These are phyloP conservation scores for Xylariales sp. DNA, from an alignment of 2,329 filamentous ascomycete species.

Conservation along the genomic window DNA sequence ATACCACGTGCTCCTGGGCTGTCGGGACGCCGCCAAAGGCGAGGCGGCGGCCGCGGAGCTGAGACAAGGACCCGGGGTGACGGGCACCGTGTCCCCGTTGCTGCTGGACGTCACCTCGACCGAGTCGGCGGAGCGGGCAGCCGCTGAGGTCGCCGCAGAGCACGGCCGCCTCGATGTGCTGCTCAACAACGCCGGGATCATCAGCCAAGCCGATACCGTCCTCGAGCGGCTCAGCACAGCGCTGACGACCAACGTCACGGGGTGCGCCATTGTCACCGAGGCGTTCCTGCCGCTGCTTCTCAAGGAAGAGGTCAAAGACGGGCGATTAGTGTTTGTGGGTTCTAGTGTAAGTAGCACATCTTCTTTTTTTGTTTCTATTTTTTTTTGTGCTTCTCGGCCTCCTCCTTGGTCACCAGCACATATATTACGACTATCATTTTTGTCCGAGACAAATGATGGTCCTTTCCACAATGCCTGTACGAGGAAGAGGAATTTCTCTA, in stretches of 20 bases:
- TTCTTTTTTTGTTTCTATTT: neutral
- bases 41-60: slow-evolving; percentile 3
- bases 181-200: slow-evolving; percentile 1
- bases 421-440: neutral
- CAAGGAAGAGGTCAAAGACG: neutral
- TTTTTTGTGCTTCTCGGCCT: neutral
- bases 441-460: neutral
- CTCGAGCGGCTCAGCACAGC: slow-evolving; percentile 1
- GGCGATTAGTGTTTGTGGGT: slow-evolving; percentile 8
- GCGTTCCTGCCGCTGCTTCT: slow-evolving; percentile 8
- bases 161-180: neutral
- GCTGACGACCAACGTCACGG: slow-evolving; percentile 9
- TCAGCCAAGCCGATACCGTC: neutral
- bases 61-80: neutral
- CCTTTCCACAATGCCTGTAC: neutral
- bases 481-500: neutral
- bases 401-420: neutral
- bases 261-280: slow-evolving; percentile 6
- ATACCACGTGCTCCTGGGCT: slow-evolving; percentile 5
- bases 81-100: neutral
- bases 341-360: neutral
- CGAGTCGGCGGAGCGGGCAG: neutral
- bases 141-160: neutral
- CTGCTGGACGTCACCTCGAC: slow-evolving; percentile 1
- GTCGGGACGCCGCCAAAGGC: slow-evolving; percentile 5